Conservation (phyloP, 2,329 filamentous ascomycete species). For the Fusarium duplospermum region DNA sequence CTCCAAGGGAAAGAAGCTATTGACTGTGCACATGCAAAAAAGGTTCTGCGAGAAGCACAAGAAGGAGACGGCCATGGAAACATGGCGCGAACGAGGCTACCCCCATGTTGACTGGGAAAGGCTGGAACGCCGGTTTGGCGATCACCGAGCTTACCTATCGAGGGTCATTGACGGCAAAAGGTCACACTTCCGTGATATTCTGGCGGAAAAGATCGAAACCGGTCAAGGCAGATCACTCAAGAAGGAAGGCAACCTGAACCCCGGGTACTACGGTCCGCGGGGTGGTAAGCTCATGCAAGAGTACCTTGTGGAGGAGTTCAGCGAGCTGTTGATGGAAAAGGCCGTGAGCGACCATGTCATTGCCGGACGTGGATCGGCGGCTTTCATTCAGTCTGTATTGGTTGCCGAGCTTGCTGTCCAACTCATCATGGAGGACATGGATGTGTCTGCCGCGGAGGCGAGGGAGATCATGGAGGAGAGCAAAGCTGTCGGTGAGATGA, state of each 20-base stretch:
- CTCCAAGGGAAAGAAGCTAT: constrained; percentile 55
- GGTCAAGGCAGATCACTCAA: constrained; percentile 70
- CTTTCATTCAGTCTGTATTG: constrained; percentile 79
- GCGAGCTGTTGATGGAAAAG: constrained; percentile 68
- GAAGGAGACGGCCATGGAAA: constrained; percentile 61
- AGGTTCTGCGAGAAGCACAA: constrained; percentile 75
- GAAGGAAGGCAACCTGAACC: constrained; percentile 69
- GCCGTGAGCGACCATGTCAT: constrained; percentile 74
- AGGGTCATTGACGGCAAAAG: constrained; percentile 68
- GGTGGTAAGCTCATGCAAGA: constrained; percentile 80
- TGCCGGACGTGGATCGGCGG: constrained; percentile 72
- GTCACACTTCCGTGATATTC: constrained; percentile 70
- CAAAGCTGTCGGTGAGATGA: constrained; percentile 72
- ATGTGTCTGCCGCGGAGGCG: constrained; percentile 56
- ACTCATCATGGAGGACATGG: constrained; percentile 69
- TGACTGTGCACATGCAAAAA: constrained; percentile 69
- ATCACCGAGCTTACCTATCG: constrained; percentile 67
- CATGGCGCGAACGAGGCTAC: constrained; percentile 68
- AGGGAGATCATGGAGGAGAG: constrained; percentile 73
- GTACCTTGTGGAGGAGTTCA: constrained; percentile 71
- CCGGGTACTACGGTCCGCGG: constrained; percentile 86
- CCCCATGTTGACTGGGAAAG: constrained; percentile 77
- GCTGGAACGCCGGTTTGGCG: constrained; percentile 68
- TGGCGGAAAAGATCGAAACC: constrained; percentile 65
- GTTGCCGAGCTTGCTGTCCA: constrained; percentile 75